phyloP scores from a whole-genome alignment of 1,284 basidiomycete species.

The Anthracocystis walkeri region DNA sequence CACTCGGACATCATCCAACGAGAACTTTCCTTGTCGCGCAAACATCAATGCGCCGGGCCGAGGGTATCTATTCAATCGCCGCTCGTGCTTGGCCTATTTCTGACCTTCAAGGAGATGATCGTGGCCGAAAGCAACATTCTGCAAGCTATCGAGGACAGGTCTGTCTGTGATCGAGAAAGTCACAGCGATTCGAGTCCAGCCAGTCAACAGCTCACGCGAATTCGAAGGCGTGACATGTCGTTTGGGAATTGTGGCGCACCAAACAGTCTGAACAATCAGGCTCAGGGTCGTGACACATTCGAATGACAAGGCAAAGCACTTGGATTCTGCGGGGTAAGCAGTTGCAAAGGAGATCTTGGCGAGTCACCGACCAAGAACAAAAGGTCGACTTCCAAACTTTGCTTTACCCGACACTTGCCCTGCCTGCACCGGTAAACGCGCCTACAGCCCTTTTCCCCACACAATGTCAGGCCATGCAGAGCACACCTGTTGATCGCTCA shows the following conservation, averaged over 20 bases:
- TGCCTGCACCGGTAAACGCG: too few relatives aligned
- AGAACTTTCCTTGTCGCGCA: neutral
- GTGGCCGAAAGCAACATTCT: neutral
- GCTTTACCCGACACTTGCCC: neutral
- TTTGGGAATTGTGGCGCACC: too few relatives aligned
- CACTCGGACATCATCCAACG: neutral
- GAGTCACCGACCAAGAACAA: constrained; percentile 1
- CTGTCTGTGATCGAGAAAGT: too few relatives aligned
- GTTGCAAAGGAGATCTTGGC: neutral
- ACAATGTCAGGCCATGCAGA: too few relatives aligned
- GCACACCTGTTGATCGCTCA: neutral
- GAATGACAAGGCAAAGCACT: constrained; percentile 4
- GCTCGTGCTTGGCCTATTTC: neutral
- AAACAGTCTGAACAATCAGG: neutral
- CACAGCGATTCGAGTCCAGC: too few relatives aligned
- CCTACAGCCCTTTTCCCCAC: too few relatives aligned
- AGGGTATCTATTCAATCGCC: neutral
- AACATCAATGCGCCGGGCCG: neutral
- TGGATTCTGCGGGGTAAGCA: constrained; percentile 18
- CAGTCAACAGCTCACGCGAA: too few relatives aligned
- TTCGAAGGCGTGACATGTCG: too few relatives aligned
- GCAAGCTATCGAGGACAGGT: neutral
- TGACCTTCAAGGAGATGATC: neutral
- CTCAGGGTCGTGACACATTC: constrained; percentile 7
- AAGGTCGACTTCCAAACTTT: neutral